Evolutionary conservation across 2,329 filamentous ascomycete species (phyloP), one percentile per base, ranked within the genome.

Genomic region (Pseudogymnoascus sp.): DNA sequence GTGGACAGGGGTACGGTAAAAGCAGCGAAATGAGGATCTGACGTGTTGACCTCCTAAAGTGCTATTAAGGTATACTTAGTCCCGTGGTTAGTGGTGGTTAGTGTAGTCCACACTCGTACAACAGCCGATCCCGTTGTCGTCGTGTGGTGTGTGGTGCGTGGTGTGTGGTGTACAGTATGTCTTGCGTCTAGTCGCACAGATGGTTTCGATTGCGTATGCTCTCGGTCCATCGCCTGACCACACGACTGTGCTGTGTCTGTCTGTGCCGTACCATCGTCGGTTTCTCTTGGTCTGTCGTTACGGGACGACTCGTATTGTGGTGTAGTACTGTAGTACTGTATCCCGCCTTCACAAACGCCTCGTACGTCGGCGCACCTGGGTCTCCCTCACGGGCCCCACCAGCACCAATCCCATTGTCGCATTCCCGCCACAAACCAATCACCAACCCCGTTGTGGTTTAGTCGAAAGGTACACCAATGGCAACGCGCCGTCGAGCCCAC

Each of bases 21-120:
- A 53, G 46, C 46, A 53, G 46, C 46, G 46, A 53, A 53, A 53
- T 53, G 46, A 53, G 46, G 46, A 53, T 31, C 23, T 53, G 46
- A 53, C 46, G 46, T 53, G 46, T 53, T 53, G 25, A 31, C 16
- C 46, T 53, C 25, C 46, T 31, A 53, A 28, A 42, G 40, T 43
- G 40, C 40, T 43, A 43, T 43, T 43, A 43, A 43, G 40, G 40
- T 43, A 12, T n/a, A 46, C 42, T 14, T 46, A 46, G n/a, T 25
- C 7, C 36, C 3, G 3, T 16, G 3, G 5, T 12, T 42, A 42
- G 8, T 11, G 4, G 18, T 18, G 12, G 4, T 36, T 16, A 16
- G 18, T 14, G 9, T n/a, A n/a, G n/a, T n/a, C 25, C 5, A 5
- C 40, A 23, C 40, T 14, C 11, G 40, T 43, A 18, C 40, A 43